Base-by-base conservation (phyloP, 805 yeast species). In the Lachancea sp. region DNA sequence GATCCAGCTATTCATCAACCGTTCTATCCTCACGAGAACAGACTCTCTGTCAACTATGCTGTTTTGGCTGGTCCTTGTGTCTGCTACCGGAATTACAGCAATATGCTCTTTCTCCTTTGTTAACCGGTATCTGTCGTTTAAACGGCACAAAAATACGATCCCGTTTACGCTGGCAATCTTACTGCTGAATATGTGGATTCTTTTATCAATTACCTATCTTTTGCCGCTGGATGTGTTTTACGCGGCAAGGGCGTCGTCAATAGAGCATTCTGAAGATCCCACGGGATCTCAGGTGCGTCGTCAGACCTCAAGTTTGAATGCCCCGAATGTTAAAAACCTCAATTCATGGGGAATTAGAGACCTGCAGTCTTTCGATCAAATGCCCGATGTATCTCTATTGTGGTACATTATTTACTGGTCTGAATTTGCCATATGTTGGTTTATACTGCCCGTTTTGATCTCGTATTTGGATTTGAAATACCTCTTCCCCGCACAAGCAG, bases 341-440 rank as follows among this genome's bases (percentile, higher is more conserved):
- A 17, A 17, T 15, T 11, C 16, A 9, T 15, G 13, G 18, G 15
- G 5, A 5, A 6, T 15, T 11, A 32, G 35, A 29, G 19, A 27
- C 18, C 19, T 29, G 11, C 12, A 30, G 15, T 18, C 39, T 10
- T 22, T 9, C 3, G 17, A 29, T 15, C 31, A 15, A 27, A 25
- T n/a, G 39, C 55, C 48, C 26, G 49, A 50, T 34, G 50, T 55
- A 26, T 47, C 52, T 19, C 15, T 48, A 7, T 35, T 53, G 7
- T 62, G 67, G 67, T 35, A 52, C 15, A 20, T 50, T 12, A 52
- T 62, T 3, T 63, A 62, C 44, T 60, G 63, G 64, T 35, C 50
- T 6, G 62, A 63, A 44, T 63, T 62, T 37, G 41, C 55, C 2
- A 34, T 60, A 1, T 62, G 65, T 40, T 63, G 67, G 67, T 51